Evolutionary conservation across 2,329 filamentous ascomycete species (phyloP), one percentile per base, ranked within the genome.

Genomic region (Neocatenulostroma microsporum): DNA sequence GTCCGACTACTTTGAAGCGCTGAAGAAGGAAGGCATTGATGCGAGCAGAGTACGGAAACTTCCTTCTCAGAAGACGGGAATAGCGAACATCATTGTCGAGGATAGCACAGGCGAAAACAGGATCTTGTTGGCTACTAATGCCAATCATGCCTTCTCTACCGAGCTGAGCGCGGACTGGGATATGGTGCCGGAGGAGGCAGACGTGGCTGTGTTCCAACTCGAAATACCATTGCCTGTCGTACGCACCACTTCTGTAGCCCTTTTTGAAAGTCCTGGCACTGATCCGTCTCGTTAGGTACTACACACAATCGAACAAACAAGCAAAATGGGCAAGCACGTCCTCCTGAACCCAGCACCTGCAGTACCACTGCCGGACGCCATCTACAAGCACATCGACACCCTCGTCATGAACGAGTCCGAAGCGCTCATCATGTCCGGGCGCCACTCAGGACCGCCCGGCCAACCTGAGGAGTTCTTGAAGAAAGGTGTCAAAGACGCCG

Each of bases 331-430:
- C 11, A 55, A 51, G 31, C 55, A 62, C 35, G 80, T 89, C 2
- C 72, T 95, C 33, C 72, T 94, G 46, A 96, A 95, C 60, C 87
- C 88, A 12, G 88, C 88, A 3, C 68, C 68, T 2, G 86, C 87
- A 3, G 72, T 79, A 29, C 61, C 65, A 7, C 62, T 94, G 3
- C 86, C 84, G 1, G 67, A 68, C 1, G 69, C 75, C 19, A 78
- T 76, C 7, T 91, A 83, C 56, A 50, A 58, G 5, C 75, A 74
- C 1, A 71, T 95, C 21, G 77, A 78, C 27, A 85, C 94, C 52
- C 69, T 95, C 28, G 76, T 95, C 34, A 75, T 95, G 51, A 95
- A 96, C 55, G 88, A 95, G 67, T 91, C 82, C 1, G 88, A 95
- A 65, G 84, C 87, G 2, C 74, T 79, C 7, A 74, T 88, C 33